A percentile compares a stretch with the other conserved stretches of the same genome.
phyloP scores from a whole-genome alignment of 164 flowering plant genomes.

The Protea cynaroides region DNA sequence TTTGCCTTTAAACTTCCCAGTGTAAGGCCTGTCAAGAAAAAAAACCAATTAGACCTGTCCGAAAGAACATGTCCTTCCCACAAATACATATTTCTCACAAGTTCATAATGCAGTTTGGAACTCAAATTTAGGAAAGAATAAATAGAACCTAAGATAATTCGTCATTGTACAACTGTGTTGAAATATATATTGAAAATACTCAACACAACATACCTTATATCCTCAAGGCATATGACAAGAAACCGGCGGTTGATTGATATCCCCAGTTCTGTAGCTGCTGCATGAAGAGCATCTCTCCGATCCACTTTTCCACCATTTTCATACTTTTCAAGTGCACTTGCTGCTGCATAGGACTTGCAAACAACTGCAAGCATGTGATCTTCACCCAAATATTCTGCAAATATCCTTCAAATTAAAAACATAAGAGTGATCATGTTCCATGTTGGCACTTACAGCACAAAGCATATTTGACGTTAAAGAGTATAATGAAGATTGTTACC shows the following conservation, averaged over 20 bases:
- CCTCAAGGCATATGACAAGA: constrained; percentile 54
- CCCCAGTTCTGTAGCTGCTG: constrained; percentile 28
- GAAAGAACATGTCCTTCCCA: not conserved
- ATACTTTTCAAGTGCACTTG: constrained; percentile 31
- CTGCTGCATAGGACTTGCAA: constrained; percentile 39
- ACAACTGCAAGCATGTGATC: constrained; percentile 63
- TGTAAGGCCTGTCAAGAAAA: constrained; percentile 40
- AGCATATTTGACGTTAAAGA: not conserved
- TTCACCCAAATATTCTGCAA: constrained; percentile 62
- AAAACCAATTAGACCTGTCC: not conserved
- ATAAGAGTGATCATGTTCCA: not conserved
- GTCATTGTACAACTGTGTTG: no score
- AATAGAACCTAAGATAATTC: no score
- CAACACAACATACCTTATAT: constrained; percentile 39
- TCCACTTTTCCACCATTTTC: constrained; percentile 23
- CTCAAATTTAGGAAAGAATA: not conserved
- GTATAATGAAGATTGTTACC: constrained; percentile 11
- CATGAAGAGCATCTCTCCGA: constrained; percentile 18
- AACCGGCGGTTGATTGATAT: constrained; percentile 28
- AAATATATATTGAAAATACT: no score
- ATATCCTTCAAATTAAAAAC: constrained; percentile 34
- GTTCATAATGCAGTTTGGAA: not conserved
- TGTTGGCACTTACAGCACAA: not conserved
- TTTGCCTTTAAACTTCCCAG: constrained; percentile 19
- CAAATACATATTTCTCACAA: not conserved